Base-by-base conservation (phyloP, 306 rosid genomes). In the Delonix regia region DNA sequence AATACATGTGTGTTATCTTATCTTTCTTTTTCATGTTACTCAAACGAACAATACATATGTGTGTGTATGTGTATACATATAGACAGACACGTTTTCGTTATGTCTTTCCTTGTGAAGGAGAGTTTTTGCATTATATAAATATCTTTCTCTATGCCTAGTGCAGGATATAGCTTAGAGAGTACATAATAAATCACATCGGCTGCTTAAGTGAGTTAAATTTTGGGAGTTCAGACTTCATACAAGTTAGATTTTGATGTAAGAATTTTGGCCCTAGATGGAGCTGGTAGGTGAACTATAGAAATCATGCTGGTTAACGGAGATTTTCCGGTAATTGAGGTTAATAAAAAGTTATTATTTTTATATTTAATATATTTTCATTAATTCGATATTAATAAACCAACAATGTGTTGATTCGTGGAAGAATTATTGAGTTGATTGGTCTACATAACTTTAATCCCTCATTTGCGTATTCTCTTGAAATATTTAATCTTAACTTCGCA, bases 351-450 rank as follows among this genome's bases (percentile, higher is more conserved):
- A n/a, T n/a, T n/a, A n/a, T n/a, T n/a, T n/a, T n/a, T n/a, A n/a
- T n/a, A n/a, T n/a, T n/a, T n/a, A n/a, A n/a, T n/a, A n/a, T n/a
- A n/a, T n/a, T n/a, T n/a, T n/a, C n/a, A n/a, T n/a, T n/a, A n/a
- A n/a, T n/a, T n/a, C n/a, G n/a, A n/a, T n/a, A n/a, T n/a, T n/a
- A n/a, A n/a, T 15, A 44, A 1, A 15, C 62, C 33, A 44, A 48
- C 48, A 25, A 1, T 24, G 60, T 11, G 19, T 36, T 48, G 49
- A 76, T 73, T n/a, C n/a, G 44, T 73, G 33, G 21, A 33, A 44
- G 72, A 44, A 44, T 64, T n/a, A 8, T 73, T 64, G 30, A 67
- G 63, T 80, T 74, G 34, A 75, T 67, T 71, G 74, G 18, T 59
- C 57, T 47, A 34, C n/a, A 28, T 27, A 27, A 28, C 13, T 38